Evolutionary conservation across 2,329 filamentous ascomycete species (phyloP).

Genomic region (Trichoderma oligosporum): DNA sequence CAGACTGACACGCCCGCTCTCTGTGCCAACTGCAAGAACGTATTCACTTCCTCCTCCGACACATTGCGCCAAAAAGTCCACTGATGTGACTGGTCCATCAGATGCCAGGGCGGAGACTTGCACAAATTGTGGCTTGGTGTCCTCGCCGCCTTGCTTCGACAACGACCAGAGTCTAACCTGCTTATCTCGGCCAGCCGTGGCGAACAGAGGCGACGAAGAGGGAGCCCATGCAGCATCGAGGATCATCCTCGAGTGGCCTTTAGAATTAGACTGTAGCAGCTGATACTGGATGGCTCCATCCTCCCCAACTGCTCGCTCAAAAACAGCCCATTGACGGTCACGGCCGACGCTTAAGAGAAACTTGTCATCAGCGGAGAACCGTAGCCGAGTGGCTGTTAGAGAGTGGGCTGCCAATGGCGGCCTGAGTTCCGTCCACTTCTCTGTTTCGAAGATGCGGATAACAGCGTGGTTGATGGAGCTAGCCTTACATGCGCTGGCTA

Average conservation of each 20-base stretch:
- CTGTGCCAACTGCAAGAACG: conserved; percentile 56
- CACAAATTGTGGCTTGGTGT: conserved; percentile 41
- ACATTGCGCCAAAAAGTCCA: conserved; percentile 56
- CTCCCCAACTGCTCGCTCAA: conserved; percentile 48
- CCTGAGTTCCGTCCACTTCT: conserved; percentile 79
- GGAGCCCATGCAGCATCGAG: conserved; percentile 82
- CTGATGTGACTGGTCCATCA: conserved; percentile 62
- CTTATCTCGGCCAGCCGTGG: conserved; percentile 89
- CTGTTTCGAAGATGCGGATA: conserved; percentile 84
- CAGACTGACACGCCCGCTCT: conserved; percentile 48
- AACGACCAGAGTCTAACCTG: conserved; percentile 66
- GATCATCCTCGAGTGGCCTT: conserved; percentile 91
- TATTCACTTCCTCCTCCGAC: conserved; percentile 30
- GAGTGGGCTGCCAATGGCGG: conserved; percentile 81
- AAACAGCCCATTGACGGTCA: conserved; percentile 88
- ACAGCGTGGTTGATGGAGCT: conserved; percentile 93
- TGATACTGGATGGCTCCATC: conserved; percentile 45
- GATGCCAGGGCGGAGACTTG: conserved; percentile 53
- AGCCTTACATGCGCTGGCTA: conserved; percentile 91
- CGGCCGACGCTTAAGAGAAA: conserved; percentile 83
- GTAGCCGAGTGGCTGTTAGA: conserved; percentile 76
- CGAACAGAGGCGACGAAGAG: conserved; percentile 56
- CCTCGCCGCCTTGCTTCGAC: conserved; percentile 29
- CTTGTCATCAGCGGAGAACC: conserved; percentile 71
- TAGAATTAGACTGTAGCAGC: conserved; percentile 64